Evolutionary conservation across 108 stramenopile genomes (phyloP).

Genomic region (Schizochytrium sp.): DNA sequence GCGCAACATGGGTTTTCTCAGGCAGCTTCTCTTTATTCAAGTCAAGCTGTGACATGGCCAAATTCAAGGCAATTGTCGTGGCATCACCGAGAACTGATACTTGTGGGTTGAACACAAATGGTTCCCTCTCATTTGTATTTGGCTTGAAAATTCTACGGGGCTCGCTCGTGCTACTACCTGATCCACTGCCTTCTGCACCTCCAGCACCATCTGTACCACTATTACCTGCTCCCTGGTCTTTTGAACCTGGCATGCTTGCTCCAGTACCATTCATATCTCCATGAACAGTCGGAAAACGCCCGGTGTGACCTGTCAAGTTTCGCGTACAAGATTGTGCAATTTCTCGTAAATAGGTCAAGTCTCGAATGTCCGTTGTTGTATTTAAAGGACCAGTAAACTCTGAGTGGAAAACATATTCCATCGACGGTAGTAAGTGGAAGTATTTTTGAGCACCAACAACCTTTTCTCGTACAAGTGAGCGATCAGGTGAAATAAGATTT

Average conservation of each 20-base stretch:
- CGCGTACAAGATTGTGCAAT: constrained; percentile 29
- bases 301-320: not conserved
- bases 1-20: not conserved
- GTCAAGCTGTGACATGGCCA: constrained; percentile 27
- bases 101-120: constrained; percentile 57
- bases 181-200: not conserved
- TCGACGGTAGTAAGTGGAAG: not conserved
- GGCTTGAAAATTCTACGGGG: constrained; percentile 4
- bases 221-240: not conserved
- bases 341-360: constrained; percentile 29
- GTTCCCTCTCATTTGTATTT: constrained; percentile 33
- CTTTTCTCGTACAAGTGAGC: not conserved
- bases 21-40: constrained; percentile 39
- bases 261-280: too few relatives aligned
- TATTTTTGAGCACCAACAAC: not conserved
- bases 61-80: constrained; percentile 47
- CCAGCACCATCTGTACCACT: not conserved
- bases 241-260: too few relatives aligned
- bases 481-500: constrained; percentile 39
- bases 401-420: constrained; percentile 23
- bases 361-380: constrained; percentile 54
- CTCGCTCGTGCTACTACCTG: not conserved
- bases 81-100: constrained; percentile 40
- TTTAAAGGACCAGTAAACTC: constrained; percentile 38
- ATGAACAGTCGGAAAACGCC: not conserved